A percentile compares a stretch with the other conserved stretches of the same genome.
Evolutionary conservation across 768 basidiomycete genomes (phyloP).

Genomic region (Pleurotus tuber-regium): DNA sequence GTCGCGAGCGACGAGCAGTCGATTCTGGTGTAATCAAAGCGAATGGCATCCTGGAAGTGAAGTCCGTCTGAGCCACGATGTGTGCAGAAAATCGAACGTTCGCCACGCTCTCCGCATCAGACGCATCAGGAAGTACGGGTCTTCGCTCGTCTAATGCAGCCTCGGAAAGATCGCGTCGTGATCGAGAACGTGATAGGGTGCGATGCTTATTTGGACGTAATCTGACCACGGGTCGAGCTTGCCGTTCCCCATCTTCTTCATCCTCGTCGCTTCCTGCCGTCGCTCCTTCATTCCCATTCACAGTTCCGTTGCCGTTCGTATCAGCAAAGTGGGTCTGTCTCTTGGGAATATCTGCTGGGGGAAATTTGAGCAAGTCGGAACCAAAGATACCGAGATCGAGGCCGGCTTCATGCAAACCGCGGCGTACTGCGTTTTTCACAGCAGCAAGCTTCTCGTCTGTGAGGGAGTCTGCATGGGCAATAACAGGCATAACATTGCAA

Average conservation of each 20-base stretch:
- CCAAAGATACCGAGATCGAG: constrained; percentile 80
- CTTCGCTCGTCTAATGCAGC: constrained; percentile 57
- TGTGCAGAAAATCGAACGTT: constrained; percentile 77
- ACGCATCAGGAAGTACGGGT: constrained; percentile 54
- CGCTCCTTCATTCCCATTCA: constrained; percentile 21
- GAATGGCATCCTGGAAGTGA: constrained; percentile 66
- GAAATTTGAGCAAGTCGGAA: constrained; percentile 30
- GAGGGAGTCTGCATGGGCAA: constrained; percentile 78
- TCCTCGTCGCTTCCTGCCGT: constrained; percentile 34
- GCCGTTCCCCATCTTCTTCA: constrained; percentile 52
- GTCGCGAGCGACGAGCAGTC: constrained; percentile 35
- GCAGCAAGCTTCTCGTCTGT: constrained; percentile 73
- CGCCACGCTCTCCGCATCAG: constrained; percentile 68
- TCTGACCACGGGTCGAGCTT: constrained; percentile 75
- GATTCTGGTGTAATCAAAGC: constrained; percentile 76
- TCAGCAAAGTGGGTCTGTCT: constrained; percentile 33
- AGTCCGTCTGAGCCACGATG: constrained; percentile 57
- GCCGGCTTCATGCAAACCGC: constrained; percentile 60
- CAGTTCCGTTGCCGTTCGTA: constrained; percentile 27
- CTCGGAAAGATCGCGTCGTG: constrained; percentile 65
- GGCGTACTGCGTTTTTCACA: constrained; percentile 70
- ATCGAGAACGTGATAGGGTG: constrained; percentile 63
- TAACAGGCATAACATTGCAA: constrained; percentile 78
- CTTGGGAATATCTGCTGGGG: constrained; percentile 26
- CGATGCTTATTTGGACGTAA: constrained; percentile 52